Evolutionary conservation across 805 yeast species (phyloP).

Genomic region (Diddensiella caesifluorescens): DNA sequence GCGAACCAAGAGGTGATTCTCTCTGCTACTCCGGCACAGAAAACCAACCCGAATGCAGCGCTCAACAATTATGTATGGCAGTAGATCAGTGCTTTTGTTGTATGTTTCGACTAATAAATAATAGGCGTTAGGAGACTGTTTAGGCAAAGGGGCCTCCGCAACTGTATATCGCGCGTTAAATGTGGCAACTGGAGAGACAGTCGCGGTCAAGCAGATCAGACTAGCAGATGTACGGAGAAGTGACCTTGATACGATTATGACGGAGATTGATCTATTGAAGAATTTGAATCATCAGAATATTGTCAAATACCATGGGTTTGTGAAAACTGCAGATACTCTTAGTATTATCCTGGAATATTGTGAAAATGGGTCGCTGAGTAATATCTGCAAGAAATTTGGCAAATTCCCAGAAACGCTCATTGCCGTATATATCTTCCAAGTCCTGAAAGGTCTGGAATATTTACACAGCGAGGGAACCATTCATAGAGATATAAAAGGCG

Average conservation of each 20-base stretch:
- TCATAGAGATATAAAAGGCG: conserved; percentile 74
- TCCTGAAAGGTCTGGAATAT: conserved; percentile 55
- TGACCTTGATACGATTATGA: conserved; percentile 44
- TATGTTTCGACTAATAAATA: background rate
- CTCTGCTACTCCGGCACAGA: conserved; percentile 21
- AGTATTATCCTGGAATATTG: conserved; percentile 62
- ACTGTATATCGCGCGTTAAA: conserved; percentile 75
- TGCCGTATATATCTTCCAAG: conserved; percentile 46
- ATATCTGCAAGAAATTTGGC: conserved; percentile 45
- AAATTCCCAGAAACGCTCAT: conserved; percentile 53
- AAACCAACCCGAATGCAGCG: conserved; percentile 10
- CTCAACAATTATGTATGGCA: conserved; percentile 19
- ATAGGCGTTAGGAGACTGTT: conserved; percentile 42
- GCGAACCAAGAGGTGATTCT: too few relatives aligned
- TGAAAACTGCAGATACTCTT: conserved; percentile 46
- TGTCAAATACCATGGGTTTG: conserved; percentile 64
- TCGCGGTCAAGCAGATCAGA: conserved; percentile 77
- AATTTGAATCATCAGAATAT: conserved; percentile 61
- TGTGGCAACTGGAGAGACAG: conserved; percentile 55
- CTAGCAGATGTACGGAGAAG: conserved; percentile 37
- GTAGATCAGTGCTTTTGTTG: background rate
- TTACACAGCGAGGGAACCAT: conserved; percentile 69
- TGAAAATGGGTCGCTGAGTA: conserved; percentile 60
- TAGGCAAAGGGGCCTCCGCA: conserved; percentile 93
- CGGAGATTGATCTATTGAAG: conserved; percentile 61